Base-by-base conservation (phyloP, 768 basidiomycete genomes). In the Hypsizygus marmoreus region DNA sequence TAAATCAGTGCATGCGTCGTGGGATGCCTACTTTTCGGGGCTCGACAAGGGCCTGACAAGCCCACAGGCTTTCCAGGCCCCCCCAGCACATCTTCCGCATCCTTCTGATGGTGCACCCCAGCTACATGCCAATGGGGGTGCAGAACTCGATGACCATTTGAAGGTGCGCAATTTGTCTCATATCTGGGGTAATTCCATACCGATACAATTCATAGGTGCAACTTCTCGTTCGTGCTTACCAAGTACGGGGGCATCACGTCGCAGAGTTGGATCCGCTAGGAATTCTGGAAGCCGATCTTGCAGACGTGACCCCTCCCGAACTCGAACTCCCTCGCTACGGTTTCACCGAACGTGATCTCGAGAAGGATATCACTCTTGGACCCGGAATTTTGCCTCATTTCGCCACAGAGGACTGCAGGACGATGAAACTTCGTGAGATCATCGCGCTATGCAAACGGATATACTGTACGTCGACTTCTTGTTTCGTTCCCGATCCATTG, bases 371-470 rank as follows among this genome's bases (percentile, higher is more conserved):
- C 62, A 81, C 88, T 4, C 86, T 98, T 28, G 94, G 94, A 3
- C 92, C 95, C 6, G 95, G 95, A 59, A 98, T 99, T 59, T 77
- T 99, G 2, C 95, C 97, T 17, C 86, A 95, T 63, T 98, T 97
- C 66, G 89, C 89, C 3, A 91, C 81, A 4, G 87, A 86, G 40
- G 92, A 94, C 50, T 76, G 81, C 36, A 88, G 84, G 65, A 82
- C 89, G 28, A 91, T 99, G 91, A 81, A 86, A 13, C 71, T 99
- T 22, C 72, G 91, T 13, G 93, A 98, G 47, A 91, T 99, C 59
- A 92, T 99, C 65, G 84, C 87, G 53, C 79, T 89, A 1, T 82
- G 91, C 70, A 87, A 86, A 69, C 83, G 89, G 43, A 94, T 98
- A 49, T 99, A 99, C 68, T 98, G 97, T 94, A 61, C 61, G 89